phyloP scores from a whole-genome alignment of 208 protist species.

The Naegleria fowleri region DNA sequence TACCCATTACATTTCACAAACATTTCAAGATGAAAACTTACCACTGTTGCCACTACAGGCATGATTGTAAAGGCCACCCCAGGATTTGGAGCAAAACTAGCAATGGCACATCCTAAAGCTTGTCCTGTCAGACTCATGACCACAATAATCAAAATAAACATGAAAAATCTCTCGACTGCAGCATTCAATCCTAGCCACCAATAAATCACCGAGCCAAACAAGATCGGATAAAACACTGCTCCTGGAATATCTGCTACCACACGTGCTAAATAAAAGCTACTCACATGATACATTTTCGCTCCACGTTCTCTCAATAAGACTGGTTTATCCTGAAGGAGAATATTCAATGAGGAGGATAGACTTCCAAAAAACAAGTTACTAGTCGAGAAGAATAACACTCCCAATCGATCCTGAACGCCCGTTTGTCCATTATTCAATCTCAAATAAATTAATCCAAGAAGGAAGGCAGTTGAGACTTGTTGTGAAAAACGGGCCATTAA shows the following conservation, averaged over 20 bases:
- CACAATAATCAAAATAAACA: background rate
- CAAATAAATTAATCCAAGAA: constrained; percentile 12
- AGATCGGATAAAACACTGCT: background rate
- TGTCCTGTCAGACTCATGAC: background rate
- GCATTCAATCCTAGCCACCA: background rate
- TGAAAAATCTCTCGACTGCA: background rate
- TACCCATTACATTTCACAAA: no score
- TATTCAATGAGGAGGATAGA: background rate
- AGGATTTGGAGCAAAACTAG: background rate
- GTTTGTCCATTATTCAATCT: background rate
- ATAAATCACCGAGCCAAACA: constrained; percentile 9
- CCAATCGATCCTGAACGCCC: background rate
- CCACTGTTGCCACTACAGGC: background rate
- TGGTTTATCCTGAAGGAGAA: background rate
- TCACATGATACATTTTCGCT: background rate
- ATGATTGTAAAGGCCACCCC: background rate
- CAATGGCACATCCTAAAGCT: background rate
- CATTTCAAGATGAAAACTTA: no score
- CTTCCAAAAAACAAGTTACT: background rate
- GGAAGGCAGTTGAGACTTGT: background rate
- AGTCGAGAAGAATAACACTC: background rate
- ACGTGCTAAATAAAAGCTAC: background rate
- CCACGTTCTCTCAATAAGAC: background rate
- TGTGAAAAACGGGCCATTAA: background rate
- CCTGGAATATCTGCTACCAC: background rate